Evolutionary conservation across 2,329 filamentous ascomycete genomes (phyloP), one percentile per base, ranked within the genome.

Genomic region (Cladosporium sp.): DNA sequence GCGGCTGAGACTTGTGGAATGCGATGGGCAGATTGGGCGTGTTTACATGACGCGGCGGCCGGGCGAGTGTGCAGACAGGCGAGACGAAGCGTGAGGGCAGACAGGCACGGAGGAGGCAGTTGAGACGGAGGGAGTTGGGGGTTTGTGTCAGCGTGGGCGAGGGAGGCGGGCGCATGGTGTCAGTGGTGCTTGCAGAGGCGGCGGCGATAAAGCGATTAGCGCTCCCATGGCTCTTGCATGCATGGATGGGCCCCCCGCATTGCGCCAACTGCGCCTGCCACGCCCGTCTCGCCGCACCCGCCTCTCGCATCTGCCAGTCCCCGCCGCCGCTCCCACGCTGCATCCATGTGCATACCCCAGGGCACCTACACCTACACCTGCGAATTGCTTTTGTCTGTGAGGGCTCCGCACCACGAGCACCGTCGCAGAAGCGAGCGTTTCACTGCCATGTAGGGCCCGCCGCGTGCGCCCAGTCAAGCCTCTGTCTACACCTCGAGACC

Each of bases 1-100:
- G 36, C 15, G 10, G 36, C 15, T 53, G 50, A 40, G 50, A 53
- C 50, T 28, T 25, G 36, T 55, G 52, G 52, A 47, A 55, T 55
- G 52, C 52, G 20, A 28, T 15, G 19, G 50, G 50, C 19, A 37
- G 28, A 35, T 48, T 39, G 48, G 35, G 34, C 20, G 50, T 55
- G 52, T 55, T 55, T 55, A 47, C 52, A 55, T 55, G 52, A 55
- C 52, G 40, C 52, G 52, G 52, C 52, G 36, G 22, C 2, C n/a
- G 50, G 47, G 25, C 37, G 32, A 37, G 3, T 5, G 35, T 40
- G 51, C 51, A 44, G 37, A 19, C 25, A 19, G 25, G n/a, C 28
- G 45, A 49, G 32, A 35, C n/a, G 45, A 35, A 17, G 22, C 15
- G n/a, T 20, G 35, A 7, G 42, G 17, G 22, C 24, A 19, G 25